These are phyloP conservation scores for Calvatia gigantea DNA, from an alignment of 768 basidiomycete species.

Conservation along the genomic window DNA sequence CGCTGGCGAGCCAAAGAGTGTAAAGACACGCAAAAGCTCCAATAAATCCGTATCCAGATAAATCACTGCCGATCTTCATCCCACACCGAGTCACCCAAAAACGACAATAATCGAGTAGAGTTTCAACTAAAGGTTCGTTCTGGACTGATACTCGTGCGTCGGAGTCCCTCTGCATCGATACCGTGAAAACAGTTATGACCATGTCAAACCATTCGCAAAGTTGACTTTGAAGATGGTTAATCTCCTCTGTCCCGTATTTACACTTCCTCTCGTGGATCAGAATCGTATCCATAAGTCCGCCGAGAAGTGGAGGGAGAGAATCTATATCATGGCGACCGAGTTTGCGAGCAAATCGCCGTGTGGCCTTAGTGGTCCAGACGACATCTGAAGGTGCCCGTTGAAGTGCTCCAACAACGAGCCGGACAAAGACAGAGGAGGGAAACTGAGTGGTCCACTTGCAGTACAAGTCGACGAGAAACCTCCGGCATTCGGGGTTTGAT, in stretches of 20 bases:
- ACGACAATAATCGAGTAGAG: not conserved
- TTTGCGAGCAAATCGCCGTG: constrained; percentile 8
- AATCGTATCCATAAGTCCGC: not conserved
- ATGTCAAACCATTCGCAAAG: constrained; percentile 10
- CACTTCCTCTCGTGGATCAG: not conserved
- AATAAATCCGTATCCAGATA: not conserved
- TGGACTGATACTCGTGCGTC: not conserved
- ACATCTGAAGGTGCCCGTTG: constrained; percentile 9
- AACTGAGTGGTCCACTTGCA: constrained; percentile 32
- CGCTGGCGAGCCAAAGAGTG: constrained; percentile 5
- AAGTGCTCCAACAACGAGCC: constrained; percentile 28
- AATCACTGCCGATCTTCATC: not conserved
- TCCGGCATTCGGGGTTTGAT: constrained; percentile 41
- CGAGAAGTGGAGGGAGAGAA: not conserved
- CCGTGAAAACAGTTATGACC: not conserved
- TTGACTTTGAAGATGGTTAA: not conserved
- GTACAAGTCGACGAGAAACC: constrained; percentile 44
- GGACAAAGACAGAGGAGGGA: constrained; percentile 27
- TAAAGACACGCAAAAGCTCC: not conserved
- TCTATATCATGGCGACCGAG: constrained; percentile 5
- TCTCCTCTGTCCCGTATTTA: not conserved
- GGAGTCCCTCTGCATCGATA: not conserved
- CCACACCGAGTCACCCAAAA: not conserved
- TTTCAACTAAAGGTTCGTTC: not conserved
- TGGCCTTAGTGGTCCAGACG: constrained; percentile 15